These are phyloP conservation scores for Colletotrichum acutatum DNA, from an alignment of 2,329 filamentous ascomycete species.

Conservation along the genomic window DNA sequence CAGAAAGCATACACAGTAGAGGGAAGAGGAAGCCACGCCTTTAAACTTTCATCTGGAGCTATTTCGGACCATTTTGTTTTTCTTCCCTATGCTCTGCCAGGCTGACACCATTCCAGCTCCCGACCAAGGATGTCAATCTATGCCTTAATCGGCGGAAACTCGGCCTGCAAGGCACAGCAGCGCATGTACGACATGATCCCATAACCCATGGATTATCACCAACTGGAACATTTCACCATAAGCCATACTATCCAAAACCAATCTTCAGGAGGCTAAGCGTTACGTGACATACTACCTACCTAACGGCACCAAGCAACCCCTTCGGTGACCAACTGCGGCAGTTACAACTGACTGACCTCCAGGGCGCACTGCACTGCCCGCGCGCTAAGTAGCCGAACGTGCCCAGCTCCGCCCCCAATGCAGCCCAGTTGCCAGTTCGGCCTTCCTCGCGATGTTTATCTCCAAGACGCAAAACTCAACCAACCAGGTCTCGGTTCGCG, in stretches of 20 bases:
- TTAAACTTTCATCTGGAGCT: neutral
- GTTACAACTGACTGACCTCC: neutral
- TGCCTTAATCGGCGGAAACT: neutral
- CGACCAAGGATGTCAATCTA: neutral
- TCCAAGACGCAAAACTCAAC: neutral
- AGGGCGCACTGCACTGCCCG: neutral
- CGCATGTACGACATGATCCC: neutral
- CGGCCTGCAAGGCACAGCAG: neutral
- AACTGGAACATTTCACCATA: neutral
- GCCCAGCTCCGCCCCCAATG: neutral
- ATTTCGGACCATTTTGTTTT: no score
- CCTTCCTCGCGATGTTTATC: neutral
- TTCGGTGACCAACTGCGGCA: neutral
- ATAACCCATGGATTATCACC: neutral
- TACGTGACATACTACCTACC: neutral
- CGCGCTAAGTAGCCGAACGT: conserved; percentile 14
- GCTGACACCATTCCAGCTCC: neutral
- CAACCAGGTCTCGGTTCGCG: conserved; percentile 6
- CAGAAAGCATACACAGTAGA: neutral
- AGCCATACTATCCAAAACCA: neutral
- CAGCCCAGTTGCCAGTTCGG: neutral
- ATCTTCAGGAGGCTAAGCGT: neutral
- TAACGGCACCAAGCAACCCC: neutral
- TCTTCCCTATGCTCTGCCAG: neutral
- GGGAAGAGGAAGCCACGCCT: neutral